Evolutionary conservation across 805 yeast species (phyloP).

Genomic region (Lachancea meyersii): DNA sequence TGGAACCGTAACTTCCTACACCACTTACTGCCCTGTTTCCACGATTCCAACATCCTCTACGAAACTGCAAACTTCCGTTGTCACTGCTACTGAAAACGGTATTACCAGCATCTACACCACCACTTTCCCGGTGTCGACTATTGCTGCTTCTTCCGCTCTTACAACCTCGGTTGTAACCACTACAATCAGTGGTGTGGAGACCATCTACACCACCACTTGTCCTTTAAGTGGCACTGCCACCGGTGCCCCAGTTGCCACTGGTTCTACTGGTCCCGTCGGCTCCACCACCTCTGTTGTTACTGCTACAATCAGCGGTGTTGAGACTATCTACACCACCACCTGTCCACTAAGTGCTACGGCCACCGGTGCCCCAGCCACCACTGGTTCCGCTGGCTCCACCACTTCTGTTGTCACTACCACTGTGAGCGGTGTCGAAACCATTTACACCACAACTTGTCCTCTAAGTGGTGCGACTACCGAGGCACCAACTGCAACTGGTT

Average conservation of each 20-base stretch:
- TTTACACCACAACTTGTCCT: slow-evolving; percentile 3
- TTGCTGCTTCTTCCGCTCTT: not conserved
- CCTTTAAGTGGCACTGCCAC: slow-evolving; percentile 3
- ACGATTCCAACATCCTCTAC: slow-evolving; percentile 3
- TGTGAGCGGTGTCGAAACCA: slow-evolving; percentile 1
- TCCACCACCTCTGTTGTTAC: slow-evolving; percentile 8
- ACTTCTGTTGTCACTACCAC: slow-evolving; percentile 6
- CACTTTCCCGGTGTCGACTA: slow-evolving; percentile 11
- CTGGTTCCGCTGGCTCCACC: not conserved
- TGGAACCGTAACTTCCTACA: slow-evolving; percentile 13
- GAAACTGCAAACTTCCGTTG: slow-evolving; percentile 6
- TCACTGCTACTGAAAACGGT: slow-evolving; percentile 8
- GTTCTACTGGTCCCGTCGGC: not conserved
- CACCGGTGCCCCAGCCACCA: slow-evolving; percentile 12
- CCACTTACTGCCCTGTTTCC: slow-evolving; percentile 14
- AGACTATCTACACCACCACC: slow-evolving; percentile 13
- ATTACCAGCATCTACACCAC: slow-evolving; percentile 15
- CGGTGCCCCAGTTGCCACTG: slow-evolving; percentile 6
- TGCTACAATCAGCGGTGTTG: slow-evolving; percentile 11
- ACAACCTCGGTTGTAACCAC: slow-evolving; percentile 5
- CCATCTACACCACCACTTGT: slow-evolving; percentile 3
- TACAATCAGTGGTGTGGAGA: slow-evolving; percentile 3
- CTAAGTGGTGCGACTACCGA: slow-evolving; percentile 5
- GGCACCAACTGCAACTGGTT: slow-evolving; percentile 4
- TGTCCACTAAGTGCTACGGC: too few relatives aligned